These are phyloP conservation scores for Tolypocladium amazonense DNA, from an alignment of 2,329 filamentous ascomycete species.

Conservation along the genomic window DNA sequence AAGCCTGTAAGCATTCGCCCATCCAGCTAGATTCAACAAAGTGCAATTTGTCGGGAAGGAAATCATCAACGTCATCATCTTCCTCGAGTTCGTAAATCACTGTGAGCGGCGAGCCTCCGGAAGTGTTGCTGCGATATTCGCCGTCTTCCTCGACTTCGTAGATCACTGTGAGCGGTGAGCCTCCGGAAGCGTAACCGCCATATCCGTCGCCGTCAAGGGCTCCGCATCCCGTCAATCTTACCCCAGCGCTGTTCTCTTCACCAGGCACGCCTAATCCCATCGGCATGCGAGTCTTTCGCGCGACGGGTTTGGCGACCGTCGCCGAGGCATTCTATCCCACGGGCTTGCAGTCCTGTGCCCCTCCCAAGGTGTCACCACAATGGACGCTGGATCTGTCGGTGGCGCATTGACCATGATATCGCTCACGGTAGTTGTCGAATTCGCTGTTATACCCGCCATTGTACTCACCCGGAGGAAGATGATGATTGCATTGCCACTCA, in stretches of 20 bases:
- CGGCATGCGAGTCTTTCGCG: not conserved
- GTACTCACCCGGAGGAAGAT: constrained; percentile 42
- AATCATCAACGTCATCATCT: constrained; percentile 54
- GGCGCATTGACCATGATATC: constrained; percentile 2
- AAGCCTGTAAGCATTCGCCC: constrained; percentile 75
- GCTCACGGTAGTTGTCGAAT: constrained; percentile 18
- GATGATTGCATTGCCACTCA: constrained; percentile 16
- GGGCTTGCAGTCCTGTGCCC: not conserved
- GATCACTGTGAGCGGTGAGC: constrained; percentile 27
- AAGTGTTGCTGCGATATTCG: too few species aligned
- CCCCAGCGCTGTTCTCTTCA: not conserved
- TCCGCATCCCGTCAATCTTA: not conserved
- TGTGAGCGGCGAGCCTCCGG: constrained; percentile 21
- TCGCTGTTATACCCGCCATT: constrained; percentile 10
- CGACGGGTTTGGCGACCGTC: not conserved
- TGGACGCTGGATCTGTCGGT: constrained; percentile 2
- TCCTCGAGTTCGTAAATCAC: constrained; percentile 37
- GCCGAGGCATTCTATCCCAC: constrained; percentile 2
- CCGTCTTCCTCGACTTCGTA: constrained; percentile 42
- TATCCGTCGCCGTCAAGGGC: not conserved
- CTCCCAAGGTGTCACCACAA: too few species aligned
- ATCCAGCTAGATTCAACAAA: constrained; percentile 66
- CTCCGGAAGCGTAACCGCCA: constrained; percentile 13
- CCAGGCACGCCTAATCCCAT: not conserved
- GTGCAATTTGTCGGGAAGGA: constrained; percentile 43